phyloP scores from a whole-genome alignment of 306 rosid genomes.

The Ziziphus jujuba region DNA sequence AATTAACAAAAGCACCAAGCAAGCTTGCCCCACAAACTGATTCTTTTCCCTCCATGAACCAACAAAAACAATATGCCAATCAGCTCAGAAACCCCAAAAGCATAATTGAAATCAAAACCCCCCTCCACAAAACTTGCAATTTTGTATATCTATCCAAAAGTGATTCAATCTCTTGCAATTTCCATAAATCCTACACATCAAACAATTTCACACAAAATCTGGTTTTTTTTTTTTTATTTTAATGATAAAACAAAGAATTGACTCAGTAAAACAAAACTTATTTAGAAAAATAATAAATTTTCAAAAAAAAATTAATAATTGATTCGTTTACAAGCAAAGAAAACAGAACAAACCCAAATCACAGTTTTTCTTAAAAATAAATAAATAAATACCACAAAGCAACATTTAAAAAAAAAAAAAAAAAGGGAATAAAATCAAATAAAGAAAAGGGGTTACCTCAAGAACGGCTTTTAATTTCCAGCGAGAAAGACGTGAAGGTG shows the following conservation, averaged over 20 bases:
- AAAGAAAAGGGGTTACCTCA: slow-evolving; percentile 18
- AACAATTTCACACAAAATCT: slow-evolving; percentile 18
- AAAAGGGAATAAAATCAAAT: background rate
- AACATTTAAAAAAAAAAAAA: background rate
- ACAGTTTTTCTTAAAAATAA: slow-evolving; percentile 5
- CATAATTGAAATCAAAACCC: slow-evolving; percentile 32
- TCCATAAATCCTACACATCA: slow-evolving; percentile 33
- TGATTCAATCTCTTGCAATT: slow-evolving; percentile 29
- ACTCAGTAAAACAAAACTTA: slow-evolving; percentile 45
- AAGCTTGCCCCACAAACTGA: slow-evolving; percentile 27
- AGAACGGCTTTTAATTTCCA: slow-evolving; percentile 4
- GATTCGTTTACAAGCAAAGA: slow-evolving; percentile 29
- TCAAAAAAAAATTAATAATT: slow-evolving; percentile 8
- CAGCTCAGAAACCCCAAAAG: slow-evolving; percentile 20
- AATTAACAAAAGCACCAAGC: slow-evolving; percentile 40
- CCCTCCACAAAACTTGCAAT: slow-evolving; percentile 26
- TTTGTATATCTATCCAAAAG: slow-evolving; percentile 3
- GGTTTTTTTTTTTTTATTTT: slow-evolving; percentile 1
- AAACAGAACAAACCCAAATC: slow-evolving; percentile 15
- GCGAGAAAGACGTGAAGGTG: slow-evolving; percentile 14
- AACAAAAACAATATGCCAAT: slow-evolving; percentile 30
- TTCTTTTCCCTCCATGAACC: slow-evolving; percentile 34
- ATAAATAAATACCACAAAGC: background rate
- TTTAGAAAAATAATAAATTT: slow-evolving; percentile 24
- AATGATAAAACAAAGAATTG: slow-evolving; percentile 38